phyloP scores from a whole-genome alignment of 306 rosid genomes.

The Prunus davidiana region DNA sequence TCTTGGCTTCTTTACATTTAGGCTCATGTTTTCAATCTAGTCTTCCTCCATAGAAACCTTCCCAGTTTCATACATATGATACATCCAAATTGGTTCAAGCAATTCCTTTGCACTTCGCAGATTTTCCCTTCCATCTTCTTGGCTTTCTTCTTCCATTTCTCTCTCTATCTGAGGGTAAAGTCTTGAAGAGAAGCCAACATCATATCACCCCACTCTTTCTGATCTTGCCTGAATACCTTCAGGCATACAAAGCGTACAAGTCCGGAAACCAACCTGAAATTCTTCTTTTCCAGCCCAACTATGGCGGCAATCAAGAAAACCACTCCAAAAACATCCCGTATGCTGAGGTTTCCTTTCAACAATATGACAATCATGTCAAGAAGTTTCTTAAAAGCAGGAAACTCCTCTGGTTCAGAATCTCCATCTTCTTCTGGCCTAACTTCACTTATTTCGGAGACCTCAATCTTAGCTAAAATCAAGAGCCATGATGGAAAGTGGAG shows the following conservation, averaged over 20 bases:
- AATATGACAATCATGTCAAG: constrained; percentile 38
- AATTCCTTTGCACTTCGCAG: constrained; percentile 44
- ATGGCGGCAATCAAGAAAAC: constrained; percentile 56
- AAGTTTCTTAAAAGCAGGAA: constrained; percentile 54
- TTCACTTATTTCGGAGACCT: constrained; percentile 39
- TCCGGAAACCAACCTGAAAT: constrained; percentile 55
- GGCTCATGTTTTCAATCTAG: constrained; percentile 19
- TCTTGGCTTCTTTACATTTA: too few relatives aligned
- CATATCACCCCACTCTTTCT: constrained; percentile 65
- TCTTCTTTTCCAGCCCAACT: constrained; percentile 56
- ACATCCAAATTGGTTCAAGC: constrained; percentile 86
- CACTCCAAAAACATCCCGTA: constrained; percentile 62
- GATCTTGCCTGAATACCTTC: constrained; percentile 51
- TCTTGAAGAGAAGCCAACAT: constrained; percentile 67
- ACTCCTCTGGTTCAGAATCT: constrained; percentile 28
- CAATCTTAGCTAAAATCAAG: constrained; percentile 49
- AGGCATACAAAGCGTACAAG: constrained; percentile 62
- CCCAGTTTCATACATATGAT: constrained; percentile 79
- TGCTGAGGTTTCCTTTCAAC: constrained; percentile 45
- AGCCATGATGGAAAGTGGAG: constrained; percentile 61
- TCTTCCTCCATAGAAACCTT: constrained; percentile 52
- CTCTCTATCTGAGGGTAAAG: constrained; percentile 64
- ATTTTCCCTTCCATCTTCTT: constrained; percentile 48
- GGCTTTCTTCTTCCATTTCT: constrained; percentile 41
- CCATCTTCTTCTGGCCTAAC: constrained; percentile 29